phyloP scores from a whole-genome alignment of 179 eudicot species.

The Patellifolia procumbens region DNA sequence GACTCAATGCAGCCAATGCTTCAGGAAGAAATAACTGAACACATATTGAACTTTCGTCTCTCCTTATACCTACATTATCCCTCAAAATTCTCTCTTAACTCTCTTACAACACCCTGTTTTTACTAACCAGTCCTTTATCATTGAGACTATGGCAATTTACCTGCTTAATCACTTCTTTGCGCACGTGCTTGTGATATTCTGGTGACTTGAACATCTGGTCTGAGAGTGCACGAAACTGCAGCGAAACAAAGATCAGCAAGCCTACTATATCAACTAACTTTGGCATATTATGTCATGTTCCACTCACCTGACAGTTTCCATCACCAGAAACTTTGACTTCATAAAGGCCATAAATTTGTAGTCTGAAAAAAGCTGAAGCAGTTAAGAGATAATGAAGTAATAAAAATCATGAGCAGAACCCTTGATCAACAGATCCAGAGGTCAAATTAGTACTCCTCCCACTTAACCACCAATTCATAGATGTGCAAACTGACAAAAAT shows the following conservation, averaged over 20 bases:
- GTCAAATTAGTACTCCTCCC: conserved; percentile 4
- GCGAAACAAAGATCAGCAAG: conserved; percentile 21
- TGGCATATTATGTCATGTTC: conserved; percentile 6
- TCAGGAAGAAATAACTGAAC: neutral
- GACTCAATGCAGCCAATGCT: neutral
- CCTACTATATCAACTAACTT: conserved; percentile 7
- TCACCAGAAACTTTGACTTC: conserved; percentile 88
- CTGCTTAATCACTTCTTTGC: conserved; percentile 85
- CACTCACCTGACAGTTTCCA: conserved; percentile 95
- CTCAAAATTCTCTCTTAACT: neutral
- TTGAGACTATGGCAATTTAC: conserved; percentile 34
- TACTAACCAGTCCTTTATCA: neutral
- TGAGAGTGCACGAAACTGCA: conserved; percentile 96
- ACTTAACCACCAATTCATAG: neutral
- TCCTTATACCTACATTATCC: neutral
- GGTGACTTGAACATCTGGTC: conserved; percentile 80
- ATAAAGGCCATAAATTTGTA: conserved; percentile 67
- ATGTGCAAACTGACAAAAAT: neutral
- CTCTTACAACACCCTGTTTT: neutral
- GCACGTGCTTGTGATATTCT: conserved; percentile 82
- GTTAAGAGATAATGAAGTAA: neutral
- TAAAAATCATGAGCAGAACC: neutral
- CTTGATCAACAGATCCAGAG: neutral
- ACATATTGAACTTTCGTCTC: neutral
- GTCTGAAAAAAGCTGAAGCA: conserved; percentile 45